Evolutionary conservation across 2,329 filamentous ascomycete genomes (phyloP).

Genomic region (Colletotrichum caudatum): DNA sequence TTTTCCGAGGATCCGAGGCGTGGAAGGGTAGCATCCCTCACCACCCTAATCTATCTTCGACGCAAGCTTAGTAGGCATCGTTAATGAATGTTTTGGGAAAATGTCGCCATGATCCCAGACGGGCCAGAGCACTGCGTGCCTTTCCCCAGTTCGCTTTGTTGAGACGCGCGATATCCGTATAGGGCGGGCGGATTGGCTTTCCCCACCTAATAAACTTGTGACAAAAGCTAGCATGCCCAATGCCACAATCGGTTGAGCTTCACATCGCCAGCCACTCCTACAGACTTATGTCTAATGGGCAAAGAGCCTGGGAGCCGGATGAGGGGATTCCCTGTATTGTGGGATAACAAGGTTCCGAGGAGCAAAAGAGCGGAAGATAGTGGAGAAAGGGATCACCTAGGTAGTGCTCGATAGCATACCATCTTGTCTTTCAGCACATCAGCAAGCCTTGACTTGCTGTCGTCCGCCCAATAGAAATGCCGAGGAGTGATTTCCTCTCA

Average conservation of each 20-base stretch:
- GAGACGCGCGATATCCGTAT: conserved; percentile 21
- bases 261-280: not conserved
- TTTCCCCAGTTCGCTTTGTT: conserved; percentile 16
- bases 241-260: conserved; percentile 34
- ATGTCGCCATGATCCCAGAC: not conserved
- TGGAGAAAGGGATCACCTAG: conserved; percentile 2
- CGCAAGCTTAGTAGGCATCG: conserved; percentile 23
- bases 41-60: conserved; percentile 31
- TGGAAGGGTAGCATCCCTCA: conserved; percentile 37
- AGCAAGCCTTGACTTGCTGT: not conserved
- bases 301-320: not conserved
- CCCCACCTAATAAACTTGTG: conserved; percentile 43
- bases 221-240: conserved; percentile 28
- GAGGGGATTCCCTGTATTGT: conserved; percentile 8
- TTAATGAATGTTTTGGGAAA: not conserved
- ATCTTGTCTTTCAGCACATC: conserved; percentile 8
- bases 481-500: not conserved
- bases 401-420: not conserved
- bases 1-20: conserved; percentile 32
- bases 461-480: not conserved
- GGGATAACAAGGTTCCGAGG: conserved; percentile 10
- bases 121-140: conserved; percentile 15
- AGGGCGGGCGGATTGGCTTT: conserved; percentile 24
- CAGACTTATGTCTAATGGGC: conserved; percentile 31
- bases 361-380: conserved; percentile 16